These are phyloP conservation scores for Misopates orontium DNA, from an alignment of 257 asterid genomes.

Conservation along the genomic window DNA sequence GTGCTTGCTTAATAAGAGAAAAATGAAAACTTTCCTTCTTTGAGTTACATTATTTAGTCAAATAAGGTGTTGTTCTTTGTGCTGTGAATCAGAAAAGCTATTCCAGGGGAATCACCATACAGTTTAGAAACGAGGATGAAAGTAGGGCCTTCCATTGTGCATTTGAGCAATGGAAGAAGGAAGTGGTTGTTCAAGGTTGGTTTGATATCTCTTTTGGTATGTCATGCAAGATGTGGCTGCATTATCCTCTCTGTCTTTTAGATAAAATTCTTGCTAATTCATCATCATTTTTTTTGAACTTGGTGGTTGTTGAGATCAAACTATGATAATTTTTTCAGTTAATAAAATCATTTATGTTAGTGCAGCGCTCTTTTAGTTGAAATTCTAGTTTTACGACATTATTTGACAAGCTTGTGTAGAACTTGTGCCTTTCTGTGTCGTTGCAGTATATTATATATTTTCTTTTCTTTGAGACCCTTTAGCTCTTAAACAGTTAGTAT, in stretches of 20 bases:
- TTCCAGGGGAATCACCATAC: slow-evolving; percentile 88
- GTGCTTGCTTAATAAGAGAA: not conserved
- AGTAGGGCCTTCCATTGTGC: slow-evolving; percentile 90
- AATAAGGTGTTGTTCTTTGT: slow-evolving; percentile 38
- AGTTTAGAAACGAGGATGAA: slow-evolving; percentile 88
- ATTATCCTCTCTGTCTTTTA: slow-evolving; percentile 3
- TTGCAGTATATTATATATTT: not conserved
- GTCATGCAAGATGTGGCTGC: slow-evolving; percentile 22
- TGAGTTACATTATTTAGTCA: slow-evolving; percentile 27
- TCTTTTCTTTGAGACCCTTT: not conserved
- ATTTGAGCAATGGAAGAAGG: slow-evolving; percentile 93
- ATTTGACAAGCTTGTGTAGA: not conserved
- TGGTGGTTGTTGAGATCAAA: slow-evolving; percentile 3
- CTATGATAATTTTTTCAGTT: not conserved
- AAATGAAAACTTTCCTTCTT: not conserved
- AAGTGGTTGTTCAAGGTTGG: slow-evolving; percentile 79
- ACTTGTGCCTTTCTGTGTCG: not conserved
- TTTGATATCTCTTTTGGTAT: slow-evolving; percentile 28
- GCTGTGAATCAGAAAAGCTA: slow-evolving; percentile 72
- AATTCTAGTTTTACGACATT: slow-evolving; percentile 1
- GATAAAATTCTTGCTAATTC: slow-evolving; percentile 14
- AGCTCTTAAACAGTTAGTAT: not conserved
- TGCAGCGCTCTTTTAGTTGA: slow-evolving; percentile 11
- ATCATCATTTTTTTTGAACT: not conserved
- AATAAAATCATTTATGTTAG: not conserved